Base-by-base conservation (phyloP, 305 asterid genomes). In the Fraxinus angustifolia region DNA sequence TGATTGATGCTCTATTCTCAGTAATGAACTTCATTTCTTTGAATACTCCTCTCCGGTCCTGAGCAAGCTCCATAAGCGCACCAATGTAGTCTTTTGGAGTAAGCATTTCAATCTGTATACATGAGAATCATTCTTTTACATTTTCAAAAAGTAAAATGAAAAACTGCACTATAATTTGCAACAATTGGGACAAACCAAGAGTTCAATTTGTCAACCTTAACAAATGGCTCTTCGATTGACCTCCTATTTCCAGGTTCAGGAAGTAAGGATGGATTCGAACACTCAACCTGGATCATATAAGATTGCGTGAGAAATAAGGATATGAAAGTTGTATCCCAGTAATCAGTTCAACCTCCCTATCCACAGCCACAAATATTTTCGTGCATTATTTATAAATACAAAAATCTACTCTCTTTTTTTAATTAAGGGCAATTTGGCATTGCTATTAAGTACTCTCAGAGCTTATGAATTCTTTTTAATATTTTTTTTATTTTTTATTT, bases 51-150 rank as follows among this genome's bases (percentile, higher is more conserved):
- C 99, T 88, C 70, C 99, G 90, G 16, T 96, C 99, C 91, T 96
- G 99, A 80, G 99, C 93, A 84, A 96, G 98, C 90, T 96, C 99
- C 99, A 96, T 96, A 38, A 93, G 91, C 38, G 97, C 87, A 87
- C 99, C 99, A 82, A 96, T 94, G 86, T 92, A 92, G 77, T 93
- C 98, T 88, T 94, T 96, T 79, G 99, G 99, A 28, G 98, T 93
- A 81, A 96, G 97, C 92, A 96, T 76, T 85, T 96, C 99, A 82
- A 96, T 92, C 99, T 96, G 90, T 68, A 86, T 70, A 85, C 79
- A 70, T 6, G 56, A 83, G 73, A 84, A 38, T 58, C 73, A 75
- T 50, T 83, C 72, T 35, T 50, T 62, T 53, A 81, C 78, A 82
- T 78, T 73, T 40, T 48, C 82, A 81, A 81, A 78, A 74, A 75